Conservation (phyloP, 2,329 filamentous ascomycete species). For the Teratosphaeria nubilosa region DNA sequence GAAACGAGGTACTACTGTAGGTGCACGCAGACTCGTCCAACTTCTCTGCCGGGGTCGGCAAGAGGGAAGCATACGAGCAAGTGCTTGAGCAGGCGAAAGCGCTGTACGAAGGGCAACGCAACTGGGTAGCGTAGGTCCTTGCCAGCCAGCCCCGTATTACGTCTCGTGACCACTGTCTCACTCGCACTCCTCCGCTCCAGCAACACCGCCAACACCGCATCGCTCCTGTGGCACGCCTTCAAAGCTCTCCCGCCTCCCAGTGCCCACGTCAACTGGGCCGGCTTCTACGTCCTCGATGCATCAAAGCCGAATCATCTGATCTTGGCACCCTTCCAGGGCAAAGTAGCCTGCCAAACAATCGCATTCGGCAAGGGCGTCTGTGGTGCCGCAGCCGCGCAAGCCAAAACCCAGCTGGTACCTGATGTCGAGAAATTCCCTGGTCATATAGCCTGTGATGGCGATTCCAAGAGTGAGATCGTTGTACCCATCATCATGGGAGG, state of each 20-base stretch:
- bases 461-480: conserved; percentile 69
- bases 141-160: not conserved
- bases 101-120: conserved; percentile 61
- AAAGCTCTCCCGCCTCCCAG: conserved; percentile 60
- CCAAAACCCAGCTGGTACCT: conserved; percentile 52
- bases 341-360: conserved; percentile 68
- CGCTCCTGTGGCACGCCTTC: conserved; percentile 70
- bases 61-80: conserved; percentile 64
- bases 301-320: conserved; percentile 46
- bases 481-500: conserved; percentile 55
- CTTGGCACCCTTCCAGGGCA: conserved; percentile 70
- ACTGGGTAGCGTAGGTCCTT: conserved; percentile 51
- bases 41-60: conserved; percentile 56
- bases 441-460: conserved; percentile 72
- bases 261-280: conserved; percentile 66
- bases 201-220: conserved; percentile 66
- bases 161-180: not conserved
- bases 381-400: conserved; percentile 54
- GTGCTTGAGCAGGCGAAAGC: conserved; percentile 60
- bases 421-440: conserved; percentile 68
- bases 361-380: conserved; percentile 65
- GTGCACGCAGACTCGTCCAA: conserved; percentile 73
- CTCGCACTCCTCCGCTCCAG: conserved; percentile 29
- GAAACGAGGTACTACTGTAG: conserved; percentile 21
- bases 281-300: conserved; percentile 63